Percentiles rank a stretch among this genome's conserved stretches.
These are phyloP conservation scores for Vitis riparia DNA, from an alignment of 164 flowering plant species.

Conservation along the genomic window DNA sequence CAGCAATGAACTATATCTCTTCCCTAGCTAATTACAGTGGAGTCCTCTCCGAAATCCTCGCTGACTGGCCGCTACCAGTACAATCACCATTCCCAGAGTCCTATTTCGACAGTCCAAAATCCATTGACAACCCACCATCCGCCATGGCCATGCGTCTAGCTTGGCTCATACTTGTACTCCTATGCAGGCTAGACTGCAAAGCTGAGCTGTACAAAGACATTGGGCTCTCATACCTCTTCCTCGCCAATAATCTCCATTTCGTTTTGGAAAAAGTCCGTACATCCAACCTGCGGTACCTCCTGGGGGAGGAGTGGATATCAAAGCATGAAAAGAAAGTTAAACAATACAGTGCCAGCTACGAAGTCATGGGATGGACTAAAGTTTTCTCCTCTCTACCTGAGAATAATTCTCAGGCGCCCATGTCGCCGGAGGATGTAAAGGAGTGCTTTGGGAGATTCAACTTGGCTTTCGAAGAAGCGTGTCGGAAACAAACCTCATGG, in stretches of 20 bases:
- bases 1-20: conserved; percentile 43
- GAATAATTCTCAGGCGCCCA: neutral
- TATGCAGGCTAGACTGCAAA: conserved; percentile 46
- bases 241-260: conserved; percentile 40
- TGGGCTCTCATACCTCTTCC: conserved; percentile 41
- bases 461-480: conserved; percentile 37
- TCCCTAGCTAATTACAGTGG: conserved; percentile 30
- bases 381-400: conserved; percentile 28
- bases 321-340: conserved; percentile 29
- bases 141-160: conserved; percentile 26
- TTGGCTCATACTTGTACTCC: conserved; percentile 38
- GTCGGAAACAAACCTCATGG: conserved; percentile 37
- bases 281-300: conserved; percentile 20
- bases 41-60: conserved; percentile 25
- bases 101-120: conserved; percentile 5
- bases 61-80: conserved; percentile 10
- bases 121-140: neutral
- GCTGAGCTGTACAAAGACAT: conserved; percentile 37
- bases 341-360: conserved; percentile 30
- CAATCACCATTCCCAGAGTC: conserved; percentile 25
- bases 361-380: conserved; percentile 31
- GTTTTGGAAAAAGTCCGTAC: conserved; percentile 20
- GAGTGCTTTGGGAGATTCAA: conserved; percentile 27
- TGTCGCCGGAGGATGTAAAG: conserved; percentile 19
- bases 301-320: conserved; percentile 39